Evolutionary conservation across 352 stramenopile species (phyloP).

Genomic region (Globisporangium cylindrosporum): DNA sequence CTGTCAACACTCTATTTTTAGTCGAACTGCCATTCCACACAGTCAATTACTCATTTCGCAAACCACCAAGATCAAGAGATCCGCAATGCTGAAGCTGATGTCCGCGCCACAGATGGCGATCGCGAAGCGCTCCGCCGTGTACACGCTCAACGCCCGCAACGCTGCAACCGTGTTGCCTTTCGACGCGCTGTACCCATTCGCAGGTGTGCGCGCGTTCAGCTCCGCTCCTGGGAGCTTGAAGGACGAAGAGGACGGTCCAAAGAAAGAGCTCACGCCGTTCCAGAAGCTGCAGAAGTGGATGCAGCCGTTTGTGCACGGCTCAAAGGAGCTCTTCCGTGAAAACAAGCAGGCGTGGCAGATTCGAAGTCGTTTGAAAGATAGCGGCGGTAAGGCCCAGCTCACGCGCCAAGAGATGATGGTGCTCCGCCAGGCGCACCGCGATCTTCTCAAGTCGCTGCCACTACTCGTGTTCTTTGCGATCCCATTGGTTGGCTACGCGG

Average conservation of each 20-base stretch:
- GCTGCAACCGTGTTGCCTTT: neutral
- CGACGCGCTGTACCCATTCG: neutral
- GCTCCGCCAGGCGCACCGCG: slow-evolving; percentile 72
- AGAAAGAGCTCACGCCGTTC: slow-evolving; percentile 55
- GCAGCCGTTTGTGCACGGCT: slow-evolving; percentile 72
- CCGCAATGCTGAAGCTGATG: neutral
- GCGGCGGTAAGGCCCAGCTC: slow-evolving; percentile 26
- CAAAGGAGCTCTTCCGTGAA: slow-evolving; percentile 65
- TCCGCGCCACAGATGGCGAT: neutral
- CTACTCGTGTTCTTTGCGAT: slow-evolving; percentile 74
- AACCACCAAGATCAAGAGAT: neutral
- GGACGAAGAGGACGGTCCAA: slow-evolving; percentile 6
- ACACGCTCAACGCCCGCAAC: neutral
- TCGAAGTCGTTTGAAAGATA: slow-evolving; percentile 49
- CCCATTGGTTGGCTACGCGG: slow-evolving; percentile 66
- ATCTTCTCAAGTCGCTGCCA: slow-evolving; percentile 83
- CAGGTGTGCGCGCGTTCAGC: slow-evolving; percentile 3
- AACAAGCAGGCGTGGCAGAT: slow-evolving; percentile 80
- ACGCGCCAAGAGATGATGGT: slow-evolving; percentile 78
- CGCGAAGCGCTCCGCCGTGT: neutral
- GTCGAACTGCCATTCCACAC: neutral
- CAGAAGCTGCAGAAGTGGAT: slow-evolving; percentile 84
- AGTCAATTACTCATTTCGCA: neutral
- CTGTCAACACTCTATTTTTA: neutral
- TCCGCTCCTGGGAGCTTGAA: neutral